Evolutionary conservation across 1,284 basidiomycete genomes (phyloP), one percentile per base, ranked within the genome.

Genomic region (Trametes sp.): DNA sequence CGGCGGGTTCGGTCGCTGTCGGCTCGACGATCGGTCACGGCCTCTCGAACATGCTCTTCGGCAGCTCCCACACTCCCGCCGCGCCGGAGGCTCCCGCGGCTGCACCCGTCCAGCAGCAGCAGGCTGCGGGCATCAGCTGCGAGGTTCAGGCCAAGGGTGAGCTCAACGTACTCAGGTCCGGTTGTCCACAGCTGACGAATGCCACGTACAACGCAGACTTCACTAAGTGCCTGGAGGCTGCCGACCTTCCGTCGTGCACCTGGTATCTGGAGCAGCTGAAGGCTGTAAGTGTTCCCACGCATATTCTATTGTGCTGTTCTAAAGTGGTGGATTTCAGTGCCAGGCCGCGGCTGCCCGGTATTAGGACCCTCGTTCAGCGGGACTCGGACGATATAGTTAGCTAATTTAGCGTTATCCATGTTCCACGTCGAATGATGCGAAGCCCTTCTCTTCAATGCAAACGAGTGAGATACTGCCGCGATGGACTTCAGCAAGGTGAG

Each of bases 11-110:
- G 65, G 94, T 95, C 44, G 94, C 94, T 7, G 82, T 93, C 55
- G 93, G 93, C 46, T 94, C 92, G 16, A 87, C 88, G 54, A 84
- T 95, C 65, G 93, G 94, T 51, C 93, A 95, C 72, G 94, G 93
- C 38, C 74, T 95, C 65, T 93, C 91, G 53, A 84, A 76, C 75
- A 93, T 95, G 91, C 84, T 95, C 60, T 95, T 95, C 69, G 94
- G 93, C 51, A 85, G 89, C 58, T 76, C 81, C 38, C 67, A 67
- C 52, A 77, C 80, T 45, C 80, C 83, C 49, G 76, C 80, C 35
- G 81, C 75, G 60, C 79, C 75, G 33, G 81, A 76, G 57, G 80
- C 82, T 38, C 82, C 83, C 50, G 74, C 78, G 6, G 70, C 78
- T 6, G 70, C 78, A 5, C 77, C 77, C 44, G 74, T 70, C 14